Base-by-base conservation (phyloP, 1,284 basidiomycete genomes). In the Ceratobasidium sp. region DNA sequence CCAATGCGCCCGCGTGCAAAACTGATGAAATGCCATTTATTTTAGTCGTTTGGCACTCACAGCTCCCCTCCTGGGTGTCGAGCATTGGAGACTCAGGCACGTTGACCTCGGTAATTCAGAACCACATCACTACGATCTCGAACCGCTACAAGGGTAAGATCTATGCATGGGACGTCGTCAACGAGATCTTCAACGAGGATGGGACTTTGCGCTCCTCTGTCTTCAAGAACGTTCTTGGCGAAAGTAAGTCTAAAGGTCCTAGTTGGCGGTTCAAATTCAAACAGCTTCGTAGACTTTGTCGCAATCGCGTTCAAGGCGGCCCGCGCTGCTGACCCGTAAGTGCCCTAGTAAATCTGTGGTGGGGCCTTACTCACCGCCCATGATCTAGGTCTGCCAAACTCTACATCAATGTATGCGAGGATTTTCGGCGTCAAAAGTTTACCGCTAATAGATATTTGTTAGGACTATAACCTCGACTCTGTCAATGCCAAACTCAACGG, bases 81-180 rank as follows among this genome's bases (percentile, higher is more conserved):
- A 58, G 43, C 49, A 69, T 69, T 27, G 10, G n/a, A 6, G 50
- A 60, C 31, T 27, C 38, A 17, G 25, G n/a, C 7, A 69, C 68
- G 4, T 31, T 69, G 34, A 69, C 68, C 27, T 20, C 54, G 1
- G 68, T 58, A 10, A 57, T 69, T 15, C 54, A 69, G 20, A 69
- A 58, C 55, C 68, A 69, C 29, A 20, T 69, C 20, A 50, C 25
- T 7, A 50, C 32, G 2, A 60, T 58, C 12, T 54, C 17, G 10
- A 34, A 12, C 1, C 68, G 68, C 1, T 69, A 69, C 55, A 50
- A 29, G 35, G 68, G 68, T 2, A 69, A 69, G 55, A 53, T 69
- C 34, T 81, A 80, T 69, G 69, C 80, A 76, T 81, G 80, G 81
- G 80, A 82, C 73, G 79, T 81, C 17, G 58, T 76, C 72, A 80